phyloP scores from a whole-genome alignment of 192 early-diverging fungal species.

The Backusella circina region DNA sequence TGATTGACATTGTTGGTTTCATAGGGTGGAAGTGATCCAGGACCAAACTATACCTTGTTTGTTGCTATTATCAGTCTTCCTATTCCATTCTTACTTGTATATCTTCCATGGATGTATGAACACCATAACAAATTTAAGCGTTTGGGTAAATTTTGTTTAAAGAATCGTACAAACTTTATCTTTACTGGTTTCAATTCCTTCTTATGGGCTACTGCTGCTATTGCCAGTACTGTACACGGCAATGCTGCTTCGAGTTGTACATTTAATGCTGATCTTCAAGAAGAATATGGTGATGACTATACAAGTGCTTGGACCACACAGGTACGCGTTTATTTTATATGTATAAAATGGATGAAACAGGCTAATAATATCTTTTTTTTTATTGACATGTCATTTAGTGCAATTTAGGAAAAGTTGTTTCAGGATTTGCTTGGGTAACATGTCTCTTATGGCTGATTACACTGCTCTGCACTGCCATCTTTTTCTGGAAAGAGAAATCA shows the following conservation, averaged over 20 bases:
- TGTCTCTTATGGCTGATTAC: constrained; percentile 25
- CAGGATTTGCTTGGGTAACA: constrained; percentile 27
- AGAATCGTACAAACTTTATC: constrained; percentile 26
- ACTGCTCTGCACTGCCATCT: constrained; percentile 2
- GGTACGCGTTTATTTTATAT: constrained; percentile 3
- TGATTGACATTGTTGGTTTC: background rate
- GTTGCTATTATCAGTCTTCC: constrained; percentile 21
- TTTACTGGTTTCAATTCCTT: constrained; percentile 22
- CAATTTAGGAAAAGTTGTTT: constrained; percentile 14
- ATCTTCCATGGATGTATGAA: constrained; percentile 36
- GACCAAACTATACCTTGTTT: constrained; percentile 26
- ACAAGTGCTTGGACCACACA: constrained; percentile 25
- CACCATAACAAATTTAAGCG: constrained; percentile 28
- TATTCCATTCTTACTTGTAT: constrained; percentile 20
- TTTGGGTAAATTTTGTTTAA: constrained; percentile 32
- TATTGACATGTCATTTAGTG: constrained; percentile 18
- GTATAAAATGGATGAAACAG: background rate
- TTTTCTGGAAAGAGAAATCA: constrained; percentile 30
- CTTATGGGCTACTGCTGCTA: constrained; percentile 24
- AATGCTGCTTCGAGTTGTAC: constrained; percentile 13
- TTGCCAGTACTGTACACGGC: constrained; percentile 27
- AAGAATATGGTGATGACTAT: constrained; percentile 12
- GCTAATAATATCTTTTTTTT: background rate
- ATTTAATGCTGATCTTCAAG: constrained; percentile 8
- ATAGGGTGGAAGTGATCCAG: constrained; percentile 29